Conservation (phyloP, 2,329 filamentous ascomycete genomes). For the Pseudocercospora macadamiae region DNA sequence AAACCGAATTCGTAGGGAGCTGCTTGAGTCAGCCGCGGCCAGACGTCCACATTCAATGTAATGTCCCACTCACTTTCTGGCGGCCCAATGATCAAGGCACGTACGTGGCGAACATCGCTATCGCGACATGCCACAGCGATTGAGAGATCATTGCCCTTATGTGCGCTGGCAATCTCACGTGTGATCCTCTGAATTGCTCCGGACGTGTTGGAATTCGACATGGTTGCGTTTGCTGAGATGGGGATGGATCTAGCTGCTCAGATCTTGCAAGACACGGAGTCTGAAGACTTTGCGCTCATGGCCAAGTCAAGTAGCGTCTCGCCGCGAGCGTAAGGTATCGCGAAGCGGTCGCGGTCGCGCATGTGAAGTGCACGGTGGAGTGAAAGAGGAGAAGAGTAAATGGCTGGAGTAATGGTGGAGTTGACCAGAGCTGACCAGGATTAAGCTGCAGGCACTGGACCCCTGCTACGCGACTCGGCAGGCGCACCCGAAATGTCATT, state of each 20-base stretch:
- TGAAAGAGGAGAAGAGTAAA: background rate
- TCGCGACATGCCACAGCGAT: conserved; percentile 87
- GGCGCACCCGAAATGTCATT: background rate
- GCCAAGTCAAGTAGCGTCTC: background rate
- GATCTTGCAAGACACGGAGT: background rate
- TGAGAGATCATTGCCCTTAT: conserved; percentile 81
- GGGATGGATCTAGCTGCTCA: background rate
- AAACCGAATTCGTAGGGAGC: conserved; percentile 85
- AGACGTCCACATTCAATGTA: background rate
- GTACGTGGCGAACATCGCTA: conserved; percentile 83
- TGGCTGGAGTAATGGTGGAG: background rate
- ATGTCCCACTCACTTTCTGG: conserved; percentile 62
- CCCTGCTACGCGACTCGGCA: background rate
- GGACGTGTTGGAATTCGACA: conserved; percentile 33
- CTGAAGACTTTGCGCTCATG: background rate
- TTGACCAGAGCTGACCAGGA: background rate
- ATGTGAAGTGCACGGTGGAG: background rate
- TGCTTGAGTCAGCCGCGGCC: background rate
- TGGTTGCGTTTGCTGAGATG: conserved; percentile 10
- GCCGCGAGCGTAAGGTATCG: background rate
- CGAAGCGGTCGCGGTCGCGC: background rate
- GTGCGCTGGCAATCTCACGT: conserved; percentile 83
- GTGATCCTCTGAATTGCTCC: conserved; percentile 37
- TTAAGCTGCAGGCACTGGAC: background rate
- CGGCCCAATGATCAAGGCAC: conserved; percentile 86